Conservation (phyloP, 148 eudicot species). For the Silene conica region DNA sequence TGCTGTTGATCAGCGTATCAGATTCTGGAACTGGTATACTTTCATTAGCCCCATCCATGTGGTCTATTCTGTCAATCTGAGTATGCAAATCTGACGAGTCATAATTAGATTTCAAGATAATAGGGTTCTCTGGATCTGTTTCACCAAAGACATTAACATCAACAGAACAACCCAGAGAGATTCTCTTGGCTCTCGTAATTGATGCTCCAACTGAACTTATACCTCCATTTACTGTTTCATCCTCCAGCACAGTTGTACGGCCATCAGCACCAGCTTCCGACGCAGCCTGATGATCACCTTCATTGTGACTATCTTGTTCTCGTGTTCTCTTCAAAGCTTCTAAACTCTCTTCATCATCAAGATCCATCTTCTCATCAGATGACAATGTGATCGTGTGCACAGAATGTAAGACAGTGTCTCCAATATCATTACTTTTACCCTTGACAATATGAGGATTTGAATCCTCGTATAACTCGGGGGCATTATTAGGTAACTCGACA, state of each 20-base stretch:
- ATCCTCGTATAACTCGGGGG: background rate
- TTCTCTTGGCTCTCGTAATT: background rate
- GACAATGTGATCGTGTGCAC: background rate
- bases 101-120: background rate
- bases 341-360: constrained; percentile 3
- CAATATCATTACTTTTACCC: constrained; percentile 14
- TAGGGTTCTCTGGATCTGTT: constrained; percentile 15
- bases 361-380: constrained; percentile 1
- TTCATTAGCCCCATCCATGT: background rate
- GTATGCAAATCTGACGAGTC: constrained; percentile 6
- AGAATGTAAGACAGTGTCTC: constrained; percentile 7
- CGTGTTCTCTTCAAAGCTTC: constrained; percentile 13
- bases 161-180: background rate
- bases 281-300: constrained; percentile 4
- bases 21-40: constrained; percentile 12
- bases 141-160: constrained; percentile 7
- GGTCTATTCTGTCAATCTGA: constrained; percentile 13
- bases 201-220: constrained; percentile 2
- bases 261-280: background rate
- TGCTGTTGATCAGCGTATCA: background rate
- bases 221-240: constrained; percentile 10
- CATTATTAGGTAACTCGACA: constrained; percentile 2
- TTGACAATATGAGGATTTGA: constrained; percentile 6
- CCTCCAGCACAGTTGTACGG: background rate
- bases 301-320: constrained; percentile 11